Evolutionary conservation across 495 filamentous ascomycete species (phyloP).

Genomic region (Trichoderma erinaceum): DNA sequence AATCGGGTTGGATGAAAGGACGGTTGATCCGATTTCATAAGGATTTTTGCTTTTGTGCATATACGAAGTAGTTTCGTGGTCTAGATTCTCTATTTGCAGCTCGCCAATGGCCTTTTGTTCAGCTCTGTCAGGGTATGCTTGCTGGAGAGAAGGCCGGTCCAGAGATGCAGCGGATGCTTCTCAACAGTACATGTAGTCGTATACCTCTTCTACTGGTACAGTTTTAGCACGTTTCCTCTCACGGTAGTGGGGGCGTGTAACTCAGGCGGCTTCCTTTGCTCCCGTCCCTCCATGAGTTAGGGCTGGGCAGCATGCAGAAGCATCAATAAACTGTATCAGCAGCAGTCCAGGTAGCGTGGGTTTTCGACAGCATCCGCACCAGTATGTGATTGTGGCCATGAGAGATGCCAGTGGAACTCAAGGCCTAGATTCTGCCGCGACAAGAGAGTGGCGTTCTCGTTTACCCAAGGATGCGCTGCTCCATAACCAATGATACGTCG

Average conservation of each 20-base stretch:
- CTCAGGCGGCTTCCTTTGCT: conserved; percentile 4
- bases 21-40: background rate
- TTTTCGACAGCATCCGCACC: background rate
- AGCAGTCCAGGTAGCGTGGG: background rate
- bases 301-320: background rate
- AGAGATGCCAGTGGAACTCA: background rate
- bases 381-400: background rate
- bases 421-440: background rate
- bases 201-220: background rate
- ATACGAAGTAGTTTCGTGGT: background rate
- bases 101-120: background rate
- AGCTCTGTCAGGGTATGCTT: background rate
- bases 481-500: background rate
- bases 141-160: background rate
- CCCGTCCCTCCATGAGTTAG: background rate
- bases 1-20: background rate
- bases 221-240: too few species aligned
- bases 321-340: background rate
- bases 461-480: background rate
- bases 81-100: background rate
- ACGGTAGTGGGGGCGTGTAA: background rate
- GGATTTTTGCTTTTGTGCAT: background rate
- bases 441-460: background rate
- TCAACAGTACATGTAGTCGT: background rate
- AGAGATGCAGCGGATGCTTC: background rate